phyloP scores from a whole-genome alignment of 441 rosid genomes.

The Theobroma grandiflorum region DNA sequence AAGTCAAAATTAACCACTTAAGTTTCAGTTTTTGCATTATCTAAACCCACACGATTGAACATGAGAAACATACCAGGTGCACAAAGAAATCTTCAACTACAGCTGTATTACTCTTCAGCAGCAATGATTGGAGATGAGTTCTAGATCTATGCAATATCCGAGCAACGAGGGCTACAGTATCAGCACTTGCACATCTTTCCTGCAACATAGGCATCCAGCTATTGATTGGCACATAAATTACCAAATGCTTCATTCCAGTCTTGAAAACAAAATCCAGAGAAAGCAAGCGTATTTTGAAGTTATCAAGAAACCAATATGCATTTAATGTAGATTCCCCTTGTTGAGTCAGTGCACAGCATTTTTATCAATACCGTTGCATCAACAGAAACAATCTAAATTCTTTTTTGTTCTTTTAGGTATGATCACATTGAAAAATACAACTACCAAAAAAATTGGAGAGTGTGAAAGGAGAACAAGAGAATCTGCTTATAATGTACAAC shows the following conservation, averaged over 20 bases:
- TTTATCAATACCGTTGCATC: not conserved
- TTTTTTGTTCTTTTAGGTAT: not conserved
- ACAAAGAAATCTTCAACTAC: constrained; percentile 87
- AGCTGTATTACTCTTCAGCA: constrained; percentile 74
- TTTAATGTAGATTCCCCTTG: constrained; percentile 11
- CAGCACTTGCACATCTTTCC: constrained; percentile 97
- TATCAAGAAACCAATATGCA: constrained; percentile 19
- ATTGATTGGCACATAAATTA: constrained; percentile 23
- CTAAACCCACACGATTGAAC: constrained; percentile 16
- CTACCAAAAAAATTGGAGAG: not conserved
- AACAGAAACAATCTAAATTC: not conserved
- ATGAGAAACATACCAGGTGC: constrained; percentile 69
- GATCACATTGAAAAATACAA: constrained; percentile 11
- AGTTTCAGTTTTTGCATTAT: constrained; percentile 6
- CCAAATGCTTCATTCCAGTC: constrained; percentile 25
- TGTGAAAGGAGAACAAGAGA: not conserved
- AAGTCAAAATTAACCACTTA: not conserved
- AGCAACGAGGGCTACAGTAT: constrained; percentile 81
- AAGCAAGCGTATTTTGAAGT: not conserved
- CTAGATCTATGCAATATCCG: constrained; percentile 85
- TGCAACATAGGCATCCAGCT: constrained; percentile 53
- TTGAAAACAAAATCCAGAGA: constrained; percentile 25
- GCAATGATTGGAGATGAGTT: constrained; percentile 92
- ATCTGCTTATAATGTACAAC: not conserved
- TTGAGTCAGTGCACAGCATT: not conserved